Conservation (phyloP, 2,329 filamentous ascomycete species). For the Penicillium sp. region DNA sequence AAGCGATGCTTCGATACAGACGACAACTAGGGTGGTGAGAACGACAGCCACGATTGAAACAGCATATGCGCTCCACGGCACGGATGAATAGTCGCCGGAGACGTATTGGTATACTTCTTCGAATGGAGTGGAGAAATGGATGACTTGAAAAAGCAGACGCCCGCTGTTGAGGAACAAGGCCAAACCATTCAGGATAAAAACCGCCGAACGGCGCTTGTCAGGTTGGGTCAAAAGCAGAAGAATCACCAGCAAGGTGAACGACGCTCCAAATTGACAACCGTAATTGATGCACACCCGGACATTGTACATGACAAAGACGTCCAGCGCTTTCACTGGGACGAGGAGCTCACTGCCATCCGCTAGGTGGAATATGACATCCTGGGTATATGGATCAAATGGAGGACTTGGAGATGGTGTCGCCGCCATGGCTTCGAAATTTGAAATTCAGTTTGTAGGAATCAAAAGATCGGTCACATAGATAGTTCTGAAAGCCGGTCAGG, state of each 20-base stretch:
- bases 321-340: constrained; percentile 44
- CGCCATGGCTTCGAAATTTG: constrained; percentile 5
- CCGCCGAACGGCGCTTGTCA: constrained; percentile 61
- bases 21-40: constrained; percentile 53
- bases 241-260: constrained; percentile 62
- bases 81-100: constrained; percentile 52
- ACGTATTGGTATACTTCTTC: constrained; percentile 61
- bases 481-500: not conserved
- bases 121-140: constrained; percentile 62
- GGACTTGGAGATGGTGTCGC: constrained; percentile 6
- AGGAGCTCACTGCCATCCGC: constrained; percentile 46
- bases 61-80: constrained; percentile 47
- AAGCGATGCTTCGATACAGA: constrained; percentile 58
- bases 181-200: constrained; percentile 64
- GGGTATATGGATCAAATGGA: constrained; percentile 52
- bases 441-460: constrained; percentile 8
- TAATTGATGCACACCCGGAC: constrained; percentile 60
- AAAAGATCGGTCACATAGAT: constrained; percentile 2
- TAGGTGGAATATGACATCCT: constrained; percentile 50
- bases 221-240: constrained; percentile 65
- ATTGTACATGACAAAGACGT: constrained; percentile 49
- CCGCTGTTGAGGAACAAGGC: constrained; percentile 61
- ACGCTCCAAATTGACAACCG: constrained; percentile 68
- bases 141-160: constrained; percentile 44
- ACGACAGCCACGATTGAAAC: constrained; percentile 50